These are phyloP conservation scores for Achaetomiella virescens DNA, from an alignment of 495 filamentous ascomycete species.

Conservation along the genomic window DNA sequence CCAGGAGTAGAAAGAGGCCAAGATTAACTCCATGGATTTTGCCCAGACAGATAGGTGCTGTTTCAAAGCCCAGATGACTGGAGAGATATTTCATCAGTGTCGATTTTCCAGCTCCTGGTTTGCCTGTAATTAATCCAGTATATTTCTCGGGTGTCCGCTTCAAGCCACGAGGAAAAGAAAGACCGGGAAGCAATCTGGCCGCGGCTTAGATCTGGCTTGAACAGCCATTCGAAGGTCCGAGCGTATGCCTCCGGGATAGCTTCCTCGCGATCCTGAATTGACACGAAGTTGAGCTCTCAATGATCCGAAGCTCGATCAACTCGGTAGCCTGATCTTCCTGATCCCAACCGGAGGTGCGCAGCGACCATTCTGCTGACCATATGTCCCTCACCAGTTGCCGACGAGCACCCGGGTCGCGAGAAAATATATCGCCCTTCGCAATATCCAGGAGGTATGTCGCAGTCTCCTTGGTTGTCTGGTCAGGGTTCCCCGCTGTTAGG, in stretches of 20 bases:
- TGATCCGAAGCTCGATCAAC: background rate
- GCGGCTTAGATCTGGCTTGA: background rate
- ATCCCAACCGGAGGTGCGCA: no score
- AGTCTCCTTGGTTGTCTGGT: no score
- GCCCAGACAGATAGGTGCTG: constrained; percentile 5
- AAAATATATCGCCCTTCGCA: no score
- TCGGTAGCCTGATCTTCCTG: background rate
- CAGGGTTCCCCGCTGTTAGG: no score
- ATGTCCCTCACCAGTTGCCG: background rate
- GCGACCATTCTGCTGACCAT: background rate
- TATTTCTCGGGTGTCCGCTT: background rate
- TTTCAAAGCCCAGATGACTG: background rate
- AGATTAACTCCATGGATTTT: background rate
- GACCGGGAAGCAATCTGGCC: background rate
- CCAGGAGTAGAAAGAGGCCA: constrained; percentile 23
- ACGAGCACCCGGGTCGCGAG: no score
- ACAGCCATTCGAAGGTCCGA: background rate
- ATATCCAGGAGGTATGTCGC: no score
- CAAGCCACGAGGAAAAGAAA: background rate
- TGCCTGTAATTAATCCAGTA: constrained; percentile 9
- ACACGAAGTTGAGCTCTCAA: background rate
- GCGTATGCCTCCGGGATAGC: background rate
- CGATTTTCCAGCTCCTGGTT: constrained; percentile 5
- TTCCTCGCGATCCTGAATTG: background rate
- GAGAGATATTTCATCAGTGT: constrained; percentile 7